Percentiles rank a stretch among this genome's conserved stretches.
phyloP scores from a whole-genome alignment of 805 yeast species.

The Kluyveromyces lactis region DNA sequence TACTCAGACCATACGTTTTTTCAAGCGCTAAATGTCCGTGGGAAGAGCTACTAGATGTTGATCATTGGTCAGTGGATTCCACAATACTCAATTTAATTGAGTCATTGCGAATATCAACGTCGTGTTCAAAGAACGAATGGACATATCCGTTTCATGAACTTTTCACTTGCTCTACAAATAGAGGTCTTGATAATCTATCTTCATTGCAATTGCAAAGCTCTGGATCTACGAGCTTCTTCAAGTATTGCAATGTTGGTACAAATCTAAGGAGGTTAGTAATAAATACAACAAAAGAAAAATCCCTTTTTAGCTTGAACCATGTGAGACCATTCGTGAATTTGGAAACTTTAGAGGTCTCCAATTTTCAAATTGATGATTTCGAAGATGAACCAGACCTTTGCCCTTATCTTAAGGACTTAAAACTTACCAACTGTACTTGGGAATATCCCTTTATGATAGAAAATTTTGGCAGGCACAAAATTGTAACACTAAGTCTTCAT shows the following conservation, averaged over 20 bases:
- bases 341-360: slow-evolving; percentile 28
- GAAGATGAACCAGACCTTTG: slow-evolving; percentile 19
- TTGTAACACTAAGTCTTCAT: slow-evolving; percentile 18
- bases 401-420: slow-evolving; percentile 21
- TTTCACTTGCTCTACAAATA: slow-evolving; percentile 7
- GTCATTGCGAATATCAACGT: slow-evolving; percentile 19
- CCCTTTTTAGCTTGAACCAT: slow-evolving; percentile 38
- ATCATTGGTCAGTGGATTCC: slow-evolving; percentile 6
- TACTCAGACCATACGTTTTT: slow-evolving; percentile 11
- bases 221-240: slow-evolving; percentile 30
- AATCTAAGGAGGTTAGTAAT: slow-evolving; percentile 15
- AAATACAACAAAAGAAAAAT: slow-evolving; percentile 13
- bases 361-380: slow-evolving; percentile 39
- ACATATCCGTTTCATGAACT: slow-evolving; percentile 25
- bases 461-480: slow-evolving; percentile 20
- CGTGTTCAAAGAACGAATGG: slow-evolving; percentile 30
- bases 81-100: slow-evolving; percentile 13
- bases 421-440: slow-evolving; percentile 44
- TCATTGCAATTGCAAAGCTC: slow-evolving; percentile 19
- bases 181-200: slow-evolving; percentile 15
- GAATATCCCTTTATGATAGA: slow-evolving; percentile 44
- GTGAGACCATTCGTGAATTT: slow-evolving; percentile 31
- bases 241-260: slow-evolving; percentile 20
- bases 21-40: slow-evolving; percentile 11
- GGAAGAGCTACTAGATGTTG: slow-evolving; percentile 8